These are phyloP conservation scores for Sequoia sempervirens DNA, from an alignment of 75 land plant genomes.

Conservation along the genomic window DNA sequence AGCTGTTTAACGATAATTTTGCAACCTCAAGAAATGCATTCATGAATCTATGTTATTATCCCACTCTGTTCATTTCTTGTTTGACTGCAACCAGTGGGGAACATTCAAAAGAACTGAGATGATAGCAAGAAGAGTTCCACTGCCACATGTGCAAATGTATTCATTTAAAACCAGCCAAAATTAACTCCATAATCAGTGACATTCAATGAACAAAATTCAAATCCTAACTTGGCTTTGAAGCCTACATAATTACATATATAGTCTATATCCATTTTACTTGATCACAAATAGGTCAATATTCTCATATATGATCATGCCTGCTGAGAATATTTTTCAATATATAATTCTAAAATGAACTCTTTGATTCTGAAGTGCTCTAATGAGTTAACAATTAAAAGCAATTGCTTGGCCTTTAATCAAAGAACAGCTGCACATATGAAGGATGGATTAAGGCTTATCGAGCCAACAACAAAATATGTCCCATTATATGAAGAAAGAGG, in stretches of 20 bases:
- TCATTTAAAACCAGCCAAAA: neutral
- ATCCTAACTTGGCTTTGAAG: neutral
- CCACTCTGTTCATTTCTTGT: neutral
- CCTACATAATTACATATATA: neutral
- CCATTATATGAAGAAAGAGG: neutral
- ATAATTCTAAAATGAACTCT: neutral
- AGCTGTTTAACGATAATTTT: neutral
- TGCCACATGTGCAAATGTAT: neutral
- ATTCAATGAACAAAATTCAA: neutral
- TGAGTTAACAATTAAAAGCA: neutral
- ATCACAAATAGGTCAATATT: neutral
- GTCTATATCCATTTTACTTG: neutral
- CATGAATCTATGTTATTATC: neutral
- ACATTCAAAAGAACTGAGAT: neutral
- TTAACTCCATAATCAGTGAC: neutral
- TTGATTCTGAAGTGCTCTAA: neutral
- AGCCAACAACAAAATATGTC: neutral
- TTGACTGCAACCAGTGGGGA: neutral
- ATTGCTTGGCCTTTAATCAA: neutral
- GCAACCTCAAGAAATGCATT: neutral
- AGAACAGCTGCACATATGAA: neutral
- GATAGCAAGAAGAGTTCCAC: neutral
- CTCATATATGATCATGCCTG: neutral
- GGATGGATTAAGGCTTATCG: neutral
- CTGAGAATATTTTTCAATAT: neutral